phyloP scores from a whole-genome alignment of 2,329 filamentous ascomycete species.

The Ilyonectria destructans region DNA sequence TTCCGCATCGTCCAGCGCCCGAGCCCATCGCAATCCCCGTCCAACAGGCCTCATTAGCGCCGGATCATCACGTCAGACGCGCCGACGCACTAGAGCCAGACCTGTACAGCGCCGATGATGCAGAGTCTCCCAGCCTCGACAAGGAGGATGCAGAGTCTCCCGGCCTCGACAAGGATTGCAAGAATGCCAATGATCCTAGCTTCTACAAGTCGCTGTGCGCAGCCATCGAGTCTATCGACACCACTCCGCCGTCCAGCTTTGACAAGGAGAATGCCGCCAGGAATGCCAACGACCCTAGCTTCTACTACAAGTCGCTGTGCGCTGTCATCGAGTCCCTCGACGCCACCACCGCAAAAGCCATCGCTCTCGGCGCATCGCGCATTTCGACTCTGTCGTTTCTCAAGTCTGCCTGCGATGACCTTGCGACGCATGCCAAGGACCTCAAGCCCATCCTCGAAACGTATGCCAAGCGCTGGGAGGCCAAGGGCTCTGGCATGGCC shows the following conservation, averaged over 20 bases:
- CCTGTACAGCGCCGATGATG: not conserved
- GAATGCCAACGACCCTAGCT: conserved; percentile 17
- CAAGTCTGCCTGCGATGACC: conserved; percentile 28
- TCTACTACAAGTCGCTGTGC: conserved; percentile 31
- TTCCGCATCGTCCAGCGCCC: not conserved
- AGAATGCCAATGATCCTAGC: no score
- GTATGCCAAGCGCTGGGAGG: conserved; percentile 37
- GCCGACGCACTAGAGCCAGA: not conserved
- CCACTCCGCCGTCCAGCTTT: not conserved
- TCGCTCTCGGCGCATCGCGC: conserved; percentile 23
- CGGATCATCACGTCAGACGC: not conserved
- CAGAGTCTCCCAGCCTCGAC: not conserved
- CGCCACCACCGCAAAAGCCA: conserved; percentile 8
- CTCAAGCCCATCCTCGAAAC: conserved; percentile 35
- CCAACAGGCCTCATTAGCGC: not conserved
- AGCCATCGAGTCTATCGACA: no score
- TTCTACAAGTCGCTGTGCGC: no score
- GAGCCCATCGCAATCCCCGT: not conserved
- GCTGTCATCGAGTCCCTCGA: conserved; percentile 8
- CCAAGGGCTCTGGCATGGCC: conserved; percentile 25
- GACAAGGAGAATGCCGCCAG: not conserved
- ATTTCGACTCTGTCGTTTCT: conserved; percentile 40
- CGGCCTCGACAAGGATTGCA: no score
- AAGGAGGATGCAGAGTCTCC: not conserved
- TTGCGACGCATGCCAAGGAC: conserved; percentile 35